Conservation (phyloP, 495 filamentous ascomycete genomes). For the Tuber magnatum region DNA sequence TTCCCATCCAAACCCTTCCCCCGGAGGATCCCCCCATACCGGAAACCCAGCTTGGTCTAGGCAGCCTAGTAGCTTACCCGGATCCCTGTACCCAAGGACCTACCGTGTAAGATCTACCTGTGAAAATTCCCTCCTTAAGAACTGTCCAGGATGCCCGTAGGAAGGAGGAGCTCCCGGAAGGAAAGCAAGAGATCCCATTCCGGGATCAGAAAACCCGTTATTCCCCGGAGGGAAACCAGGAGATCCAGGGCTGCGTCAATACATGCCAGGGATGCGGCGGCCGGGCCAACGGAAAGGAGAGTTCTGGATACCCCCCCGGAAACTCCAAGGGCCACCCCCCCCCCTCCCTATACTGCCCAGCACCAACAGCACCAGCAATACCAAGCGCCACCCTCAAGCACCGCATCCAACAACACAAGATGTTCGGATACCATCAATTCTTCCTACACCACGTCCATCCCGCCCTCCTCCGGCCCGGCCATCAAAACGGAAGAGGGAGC, state of each 20-base stretch:
- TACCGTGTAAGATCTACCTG: neutral
- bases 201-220: neutral
- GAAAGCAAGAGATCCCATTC: neutral
- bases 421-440: conserved; percentile 23
- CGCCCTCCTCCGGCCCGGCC: conserved; percentile 8
- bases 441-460: conserved; percentile 24
- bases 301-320: conserved; percentile 16
- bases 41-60: neutral
- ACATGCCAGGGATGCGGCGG: neutral
- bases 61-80: neutral
- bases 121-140: neutral
- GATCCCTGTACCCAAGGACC: neutral
- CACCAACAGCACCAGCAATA: neutral
- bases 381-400: conserved; percentile 8
- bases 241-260: neutral
- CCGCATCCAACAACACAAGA: conserved; percentile 17
- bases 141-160: neutral
- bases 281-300: neutral
- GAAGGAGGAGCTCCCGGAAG: neutral
- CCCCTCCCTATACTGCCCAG: neutral
- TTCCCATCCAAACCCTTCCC: neutral
- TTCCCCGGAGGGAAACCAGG: neutral
- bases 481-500: conserved; percentile 2
- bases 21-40: neutral
- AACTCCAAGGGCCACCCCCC: conserved; percentile 17